phyloP scores from a whole-genome alignment of 2,329 filamentous ascomycete genomes.

The Colletotrichum simmondsii region DNA sequence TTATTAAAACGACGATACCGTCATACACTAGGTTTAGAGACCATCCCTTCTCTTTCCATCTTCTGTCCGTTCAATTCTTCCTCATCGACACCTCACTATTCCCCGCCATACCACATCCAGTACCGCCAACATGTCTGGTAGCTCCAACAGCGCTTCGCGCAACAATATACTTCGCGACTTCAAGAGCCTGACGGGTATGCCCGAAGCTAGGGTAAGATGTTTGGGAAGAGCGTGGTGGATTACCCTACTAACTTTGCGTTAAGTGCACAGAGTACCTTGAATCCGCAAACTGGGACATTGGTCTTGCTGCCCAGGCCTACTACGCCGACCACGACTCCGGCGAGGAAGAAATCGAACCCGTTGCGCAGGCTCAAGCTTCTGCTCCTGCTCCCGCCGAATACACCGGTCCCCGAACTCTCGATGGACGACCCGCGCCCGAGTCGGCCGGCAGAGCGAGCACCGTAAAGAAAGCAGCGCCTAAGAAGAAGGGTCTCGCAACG shows the following conservation, averaged over 20 bases:
- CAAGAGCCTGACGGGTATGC: constrained; percentile 26
- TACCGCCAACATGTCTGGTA: constrained; percentile 27
- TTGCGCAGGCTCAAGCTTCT: constrained; percentile 38
- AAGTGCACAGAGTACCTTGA: constrained; percentile 76
- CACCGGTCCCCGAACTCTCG: constrained; percentile 71
- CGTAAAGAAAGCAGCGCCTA: constrained; percentile 56
- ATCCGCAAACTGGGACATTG: constrained; percentile 74
- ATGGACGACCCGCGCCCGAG: constrained; percentile 68
- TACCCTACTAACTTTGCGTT: background rate
- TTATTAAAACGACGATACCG: background rate
- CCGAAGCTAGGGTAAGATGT: constrained; percentile 29
- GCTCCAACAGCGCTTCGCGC: constrained; percentile 31
- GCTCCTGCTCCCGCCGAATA: constrained; percentile 53
- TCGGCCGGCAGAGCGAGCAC: constrained; percentile 36
- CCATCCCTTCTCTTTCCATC: too few relatives aligned
- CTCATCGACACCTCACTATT: background rate
- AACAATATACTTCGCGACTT: constrained; percentile 33
- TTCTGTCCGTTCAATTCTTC: background rate
- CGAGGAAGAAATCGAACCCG: constrained; percentile 53
- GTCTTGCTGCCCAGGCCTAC: constrained; percentile 70
- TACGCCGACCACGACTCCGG: constrained; percentile 67
- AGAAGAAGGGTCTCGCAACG: constrained; percentile 71
- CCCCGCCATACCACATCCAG: constrained; percentile 2
- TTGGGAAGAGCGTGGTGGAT: background rate
- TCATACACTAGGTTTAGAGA: background rate